phyloP scores from a whole-genome alignment of 345 rosid species.

The Gossypium bickii region DNA sequence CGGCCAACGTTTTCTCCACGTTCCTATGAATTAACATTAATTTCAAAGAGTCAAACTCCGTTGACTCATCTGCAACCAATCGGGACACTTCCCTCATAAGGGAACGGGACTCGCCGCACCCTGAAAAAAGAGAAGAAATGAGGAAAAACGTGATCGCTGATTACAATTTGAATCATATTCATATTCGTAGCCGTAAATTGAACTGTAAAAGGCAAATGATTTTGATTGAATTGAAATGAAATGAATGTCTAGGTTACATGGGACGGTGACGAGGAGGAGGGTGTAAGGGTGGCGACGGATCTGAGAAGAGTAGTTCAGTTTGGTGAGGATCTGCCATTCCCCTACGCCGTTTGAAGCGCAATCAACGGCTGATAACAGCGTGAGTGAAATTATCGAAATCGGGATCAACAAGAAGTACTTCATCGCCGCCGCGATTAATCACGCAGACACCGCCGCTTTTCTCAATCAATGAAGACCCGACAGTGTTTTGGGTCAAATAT shows the following conservation, averaged over 20 bases:
- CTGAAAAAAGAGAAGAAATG: conserved; percentile 26
- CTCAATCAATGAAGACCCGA: background rate
- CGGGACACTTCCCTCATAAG: conserved; percentile 56
- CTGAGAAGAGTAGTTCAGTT: conserved; percentile 80
- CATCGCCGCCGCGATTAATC: background rate
- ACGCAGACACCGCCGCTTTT: background rate
- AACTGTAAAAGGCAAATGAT: background rate
- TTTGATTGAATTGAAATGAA: background rate
- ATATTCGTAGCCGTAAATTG: background rate
- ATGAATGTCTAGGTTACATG: conserved; percentile 41
- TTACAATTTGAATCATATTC: background rate
- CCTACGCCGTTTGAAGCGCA: conserved; percentile 24
- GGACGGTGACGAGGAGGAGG: conserved; percentile 69
- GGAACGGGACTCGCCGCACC: conserved; percentile 90
- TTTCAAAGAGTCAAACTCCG: conserved; percentile 47
- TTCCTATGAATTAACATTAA: conserved; percentile 56
- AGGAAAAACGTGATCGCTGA: background rate
- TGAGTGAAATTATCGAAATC: background rate
- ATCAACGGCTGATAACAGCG: background rate
- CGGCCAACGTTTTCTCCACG: conserved; percentile 56
- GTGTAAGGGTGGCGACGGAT: conserved; percentile 66
- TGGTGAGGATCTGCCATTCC: conserved; percentile 63
- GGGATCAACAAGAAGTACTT: background rate
- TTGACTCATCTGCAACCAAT: conserved; percentile 26
- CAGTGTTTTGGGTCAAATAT: background rate